Base-by-base conservation (phyloP, 768 basidiomycete genomes). In the Agaricus subrufescens region DNA sequence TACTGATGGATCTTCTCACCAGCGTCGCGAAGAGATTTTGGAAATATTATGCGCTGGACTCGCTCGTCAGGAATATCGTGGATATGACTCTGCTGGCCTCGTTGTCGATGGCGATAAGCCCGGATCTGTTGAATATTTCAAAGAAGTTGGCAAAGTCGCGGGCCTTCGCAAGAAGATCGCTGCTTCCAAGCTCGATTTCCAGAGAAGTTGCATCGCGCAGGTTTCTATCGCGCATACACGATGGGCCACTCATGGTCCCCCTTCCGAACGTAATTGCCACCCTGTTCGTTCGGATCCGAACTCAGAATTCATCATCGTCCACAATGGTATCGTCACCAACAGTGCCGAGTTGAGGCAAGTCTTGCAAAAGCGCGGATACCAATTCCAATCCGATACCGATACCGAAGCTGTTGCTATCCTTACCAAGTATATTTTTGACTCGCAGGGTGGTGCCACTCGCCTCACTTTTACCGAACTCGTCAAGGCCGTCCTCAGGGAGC, bases 271-370 rank as follows among this genome's bases (percentile, higher is more conserved):
- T 64, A 99, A 99, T 74, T 98, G 96, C 75, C 97, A 99, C 71
- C 97, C 97, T 52, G 84, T 97, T 65, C 86, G 86, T 65, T 91
- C 89, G 14, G 94, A 96, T 65, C 74, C 82, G 26, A 77, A 71
- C 53, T 76, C 81, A 58, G 94, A 98, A 66, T 98, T 99, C 75
- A 84, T 86, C 57, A 74, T 98, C 63, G 95, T 99, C 27, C 97
- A 99, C 82, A 98, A 99, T 65, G 97, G 97, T 67, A 98, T 98
- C 68, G 95, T 98, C 67, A 99, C 96, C 72, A 98, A 97, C 78
- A 85, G 82, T 63, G 76, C 75, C 11, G 95, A 94, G 62, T 86
- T 99, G 65, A 83, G 89, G 59, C 84, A 89, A 62, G 94, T 99
- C 52, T 82, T 99, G 55, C 90, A 95, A 73, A 98, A 98, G 75